Conservation (phyloP, 2,329 filamentous ascomycete species). For the Tricladium varicosporioides region DNA sequence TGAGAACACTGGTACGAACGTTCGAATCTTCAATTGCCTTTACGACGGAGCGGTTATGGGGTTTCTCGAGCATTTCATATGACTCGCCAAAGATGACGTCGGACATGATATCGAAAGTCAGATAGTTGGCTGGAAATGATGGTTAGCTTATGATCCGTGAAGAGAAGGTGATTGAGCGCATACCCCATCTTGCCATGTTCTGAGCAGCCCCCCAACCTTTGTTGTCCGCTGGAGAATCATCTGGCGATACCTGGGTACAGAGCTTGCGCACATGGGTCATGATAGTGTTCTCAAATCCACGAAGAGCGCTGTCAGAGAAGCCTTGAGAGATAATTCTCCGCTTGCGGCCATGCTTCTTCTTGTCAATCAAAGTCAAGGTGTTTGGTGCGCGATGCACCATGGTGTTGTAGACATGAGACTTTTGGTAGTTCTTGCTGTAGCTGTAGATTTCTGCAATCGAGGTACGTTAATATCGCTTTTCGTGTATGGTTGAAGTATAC, state of each 20-base stretch:
- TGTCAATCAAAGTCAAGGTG: conserved; percentile 69
- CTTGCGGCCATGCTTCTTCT: conserved; percentile 58
- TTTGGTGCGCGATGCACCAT: conserved; percentile 44
- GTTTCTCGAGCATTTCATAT: conserved; percentile 14
- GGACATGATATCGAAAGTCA: conserved; percentile 28
- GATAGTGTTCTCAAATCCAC: not conserved
- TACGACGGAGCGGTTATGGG: conserved; percentile 16
- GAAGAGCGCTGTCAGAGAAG: conserved; percentile 21
- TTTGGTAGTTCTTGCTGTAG: conserved; percentile 58
- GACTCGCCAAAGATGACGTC: conserved; percentile 20
- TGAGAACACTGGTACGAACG: conserved; percentile 20
- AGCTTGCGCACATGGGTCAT: not conserved
- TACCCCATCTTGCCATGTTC: conserved; percentile 2
- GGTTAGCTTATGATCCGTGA: not conserved
- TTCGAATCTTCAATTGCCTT: conserved; percentile 21
- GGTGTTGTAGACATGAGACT: conserved; percentile 64
- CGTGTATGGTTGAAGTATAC: not conserved
- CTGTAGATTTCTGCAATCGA: conserved; percentile 52
- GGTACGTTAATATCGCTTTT: not conserved
- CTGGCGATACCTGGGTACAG: not conserved
- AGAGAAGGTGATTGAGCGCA: not conserved
- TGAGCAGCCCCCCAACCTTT: not conserved
- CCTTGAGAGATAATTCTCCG: conserved; percentile 38
- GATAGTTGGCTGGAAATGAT: conserved; percentile 13
- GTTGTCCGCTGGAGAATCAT: not conserved